Conservation (phyloP, 2,329 filamentous ascomycete genomes). For the Dactylellina drechsleri region DNA sequence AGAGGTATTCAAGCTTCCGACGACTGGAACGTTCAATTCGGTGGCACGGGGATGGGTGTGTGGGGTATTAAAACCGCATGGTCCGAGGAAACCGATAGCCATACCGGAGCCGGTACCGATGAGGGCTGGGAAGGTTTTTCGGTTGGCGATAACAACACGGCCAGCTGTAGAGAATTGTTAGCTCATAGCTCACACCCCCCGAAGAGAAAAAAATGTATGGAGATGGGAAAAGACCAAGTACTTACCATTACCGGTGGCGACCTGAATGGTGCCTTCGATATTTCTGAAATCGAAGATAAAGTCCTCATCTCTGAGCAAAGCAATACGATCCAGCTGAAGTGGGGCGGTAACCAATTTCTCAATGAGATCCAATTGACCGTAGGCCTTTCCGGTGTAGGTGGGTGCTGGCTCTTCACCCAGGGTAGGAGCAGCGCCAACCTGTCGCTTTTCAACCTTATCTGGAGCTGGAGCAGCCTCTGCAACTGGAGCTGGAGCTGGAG, state of each 20-base stretch:
- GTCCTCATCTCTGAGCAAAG: conserved; percentile 62
- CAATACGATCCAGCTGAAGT: conserved; percentile 42
- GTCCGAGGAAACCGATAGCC: conserved; percentile 66
- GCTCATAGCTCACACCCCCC: conserved; percentile 56
- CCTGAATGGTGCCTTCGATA: conserved; percentile 26
- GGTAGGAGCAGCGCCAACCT: conserved; percentile 19
- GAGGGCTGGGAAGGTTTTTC: conserved; percentile 69
- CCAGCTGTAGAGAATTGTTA: conserved; percentile 62
- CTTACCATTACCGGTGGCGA: conserved; percentile 54
- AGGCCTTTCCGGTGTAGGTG: conserved; percentile 46
- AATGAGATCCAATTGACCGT: conserved; percentile 47
- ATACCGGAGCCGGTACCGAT: conserved; percentile 67
- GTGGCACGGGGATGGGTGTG: conserved; percentile 66
- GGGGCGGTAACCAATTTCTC: conserved; percentile 42
- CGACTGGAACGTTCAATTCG: conserved; percentile 55
- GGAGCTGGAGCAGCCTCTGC: conserved; percentile 41
- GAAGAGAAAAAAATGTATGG: conserved; percentile 27
- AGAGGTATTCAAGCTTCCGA: conserved; percentile 44
- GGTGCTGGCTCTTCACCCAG: conserved; percentile 28
- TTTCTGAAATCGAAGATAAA: conserved; percentile 67
- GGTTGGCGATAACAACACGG: conserved; percentile 67
- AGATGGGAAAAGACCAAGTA: conserved; percentile 40
- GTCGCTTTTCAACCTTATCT: conserved; percentile 35
- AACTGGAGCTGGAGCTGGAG: conserved; percentile 25
- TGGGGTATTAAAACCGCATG: conserved; percentile 63